These are phyloP conservation scores for Puccinia sorghi DNA, from an alignment of 1,284 basidiomycete genomes.

Conservation along the genomic window DNA sequence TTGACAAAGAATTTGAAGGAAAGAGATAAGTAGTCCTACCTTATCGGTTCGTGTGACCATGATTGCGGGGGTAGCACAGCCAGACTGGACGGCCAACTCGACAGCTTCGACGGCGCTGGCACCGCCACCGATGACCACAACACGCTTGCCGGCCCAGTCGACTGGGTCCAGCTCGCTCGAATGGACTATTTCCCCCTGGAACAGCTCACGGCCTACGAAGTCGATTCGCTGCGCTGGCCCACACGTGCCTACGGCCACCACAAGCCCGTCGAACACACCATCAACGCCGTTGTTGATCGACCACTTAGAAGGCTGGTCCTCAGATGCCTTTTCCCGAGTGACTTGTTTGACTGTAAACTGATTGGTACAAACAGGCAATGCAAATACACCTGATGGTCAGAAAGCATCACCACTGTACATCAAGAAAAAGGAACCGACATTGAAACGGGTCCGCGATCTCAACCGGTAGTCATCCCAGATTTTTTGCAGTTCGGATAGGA, in stretches of 20 bases:
- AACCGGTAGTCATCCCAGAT: slow-evolving; percentile 43
- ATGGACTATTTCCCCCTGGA: slow-evolving; percentile 36
- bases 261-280: slow-evolving; percentile 41
- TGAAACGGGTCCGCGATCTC: slow-evolving; percentile 30
- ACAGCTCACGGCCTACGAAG: slow-evolving; percentile 19
- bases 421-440: slow-evolving; percentile 11
- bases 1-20: background rate
- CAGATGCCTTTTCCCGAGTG: background rate
- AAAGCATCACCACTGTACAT: background rate
- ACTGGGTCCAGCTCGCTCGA: slow-evolving; percentile 39
- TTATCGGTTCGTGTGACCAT: slow-evolving; percentile 44
- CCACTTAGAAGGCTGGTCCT: slow-evolving; percentile 29
- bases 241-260: slow-evolving; percentile 46
- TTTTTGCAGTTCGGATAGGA: slow-evolving; percentile 24
- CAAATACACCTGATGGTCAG: background rate
- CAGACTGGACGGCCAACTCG: slow-evolving; percentile 43
- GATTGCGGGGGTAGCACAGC: slow-evolving; percentile 18
- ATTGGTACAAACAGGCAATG: background rate
- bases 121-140: slow-evolving; percentile 38
- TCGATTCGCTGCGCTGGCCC: slow-evolving; percentile 21
- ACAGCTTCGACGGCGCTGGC: slow-evolving; percentile 48
- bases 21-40: background rate
- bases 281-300: slow-evolving; percentile 31
- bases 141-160: slow-evolving; percentile 25
- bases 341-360: slow-evolving; percentile 36